These are phyloP conservation scores for Schizochytrium sp. DNA, from an alignment of 108 stramenopile species.

Conservation along the genomic window DNA sequence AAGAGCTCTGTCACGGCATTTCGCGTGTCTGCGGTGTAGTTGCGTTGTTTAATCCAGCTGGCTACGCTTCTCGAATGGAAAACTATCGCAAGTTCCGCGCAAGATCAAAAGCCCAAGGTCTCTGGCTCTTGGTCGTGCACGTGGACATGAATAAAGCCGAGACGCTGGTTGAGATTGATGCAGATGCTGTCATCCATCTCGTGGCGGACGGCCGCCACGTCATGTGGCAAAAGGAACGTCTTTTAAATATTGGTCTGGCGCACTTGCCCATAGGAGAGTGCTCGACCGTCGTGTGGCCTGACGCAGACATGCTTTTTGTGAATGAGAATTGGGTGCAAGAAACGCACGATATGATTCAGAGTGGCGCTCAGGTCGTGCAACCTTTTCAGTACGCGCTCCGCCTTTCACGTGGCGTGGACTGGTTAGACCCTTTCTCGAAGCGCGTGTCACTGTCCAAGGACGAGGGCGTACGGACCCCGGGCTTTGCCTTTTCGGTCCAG, in stretches of 20 bases:
- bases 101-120: neutral
- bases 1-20: no score
- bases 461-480: neutral
- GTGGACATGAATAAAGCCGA: neutral
- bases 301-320: neutral
- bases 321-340: neutral
- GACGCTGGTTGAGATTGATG: neutral
- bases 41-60: neutral
- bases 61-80: neutral
- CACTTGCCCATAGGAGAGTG: neutral
- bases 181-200: neutral
- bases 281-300: neutral
- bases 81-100: neutral
- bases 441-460: neutral
- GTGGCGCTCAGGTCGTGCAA: neutral
- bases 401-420: neutral
- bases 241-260: neutral
- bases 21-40: neutral
- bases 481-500: neutral
- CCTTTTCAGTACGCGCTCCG: neutral
- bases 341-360: neutral
- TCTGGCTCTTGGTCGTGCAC: neutral
- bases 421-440: neutral
- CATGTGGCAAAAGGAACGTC: conserved; percentile 1
- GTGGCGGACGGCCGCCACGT: neutral